Evolutionary conservation across 345 rosid species (phyloP).

Genomic region (Euphorbia tirucalli): DNA sequence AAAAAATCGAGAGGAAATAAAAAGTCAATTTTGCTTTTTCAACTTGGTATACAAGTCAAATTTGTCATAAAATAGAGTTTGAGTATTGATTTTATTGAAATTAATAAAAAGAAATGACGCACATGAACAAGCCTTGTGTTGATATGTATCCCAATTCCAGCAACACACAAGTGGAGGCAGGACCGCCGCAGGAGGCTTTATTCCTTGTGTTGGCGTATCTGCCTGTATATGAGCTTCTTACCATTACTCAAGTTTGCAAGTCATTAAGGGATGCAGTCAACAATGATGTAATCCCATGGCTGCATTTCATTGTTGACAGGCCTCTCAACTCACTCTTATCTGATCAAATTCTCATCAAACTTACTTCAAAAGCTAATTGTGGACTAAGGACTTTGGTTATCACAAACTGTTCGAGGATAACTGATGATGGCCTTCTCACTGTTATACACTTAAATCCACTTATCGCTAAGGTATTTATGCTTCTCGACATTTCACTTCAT

Average conservation of each 20-base stretch:
- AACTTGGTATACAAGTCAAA: no score
- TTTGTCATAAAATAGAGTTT: no score
- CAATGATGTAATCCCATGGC: conserved; percentile 53
- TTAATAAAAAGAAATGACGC: no score
- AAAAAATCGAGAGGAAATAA: no score
- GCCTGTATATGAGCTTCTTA: conserved; percentile 55
- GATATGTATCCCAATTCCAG: no score
- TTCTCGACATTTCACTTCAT: no score
- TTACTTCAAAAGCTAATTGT: conserved; percentile 52
- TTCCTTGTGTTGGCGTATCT: conserved; percentile 61
- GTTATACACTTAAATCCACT: conserved; percentile 53
- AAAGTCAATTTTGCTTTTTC: no score
- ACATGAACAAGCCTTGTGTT: no score
- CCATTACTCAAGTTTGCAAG: conserved; percentile 44
- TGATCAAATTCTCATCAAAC: conserved; percentile 42
- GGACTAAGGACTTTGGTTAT: conserved; percentile 47
- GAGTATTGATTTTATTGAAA: no score
- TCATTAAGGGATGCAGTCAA: conserved; percentile 49
- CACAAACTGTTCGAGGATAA: conserved; percentile 43
- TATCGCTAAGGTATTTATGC: conserved; percentile 49
- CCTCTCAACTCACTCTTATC: conserved; percentile 47
- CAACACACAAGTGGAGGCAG: conserved; percentile 21
- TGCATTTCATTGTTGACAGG: conserved; percentile 40
- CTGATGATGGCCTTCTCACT: conserved; percentile 58
- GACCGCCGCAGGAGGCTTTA: conserved; percentile 55